A percentile compares a stretch with the other conserved stretches of the same genome.
phyloP scores from a whole-genome alignment of 2,329 filamentous ascomycete genomes.

The Ceratocystis cubensis region DNA sequence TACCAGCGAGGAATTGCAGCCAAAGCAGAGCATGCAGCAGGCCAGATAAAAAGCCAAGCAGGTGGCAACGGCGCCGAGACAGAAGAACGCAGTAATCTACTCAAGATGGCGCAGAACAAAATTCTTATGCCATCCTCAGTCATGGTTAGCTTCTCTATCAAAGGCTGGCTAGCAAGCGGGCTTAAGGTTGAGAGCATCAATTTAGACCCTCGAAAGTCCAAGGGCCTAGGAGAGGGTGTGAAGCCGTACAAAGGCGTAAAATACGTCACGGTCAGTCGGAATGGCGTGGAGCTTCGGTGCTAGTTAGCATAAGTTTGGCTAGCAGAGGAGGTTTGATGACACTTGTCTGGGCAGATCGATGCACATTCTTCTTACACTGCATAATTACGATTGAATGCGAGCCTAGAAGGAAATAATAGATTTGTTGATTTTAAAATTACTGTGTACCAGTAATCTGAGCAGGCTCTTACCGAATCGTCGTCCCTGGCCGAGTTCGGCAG shows the following conservation, averaged over 20 bases:
- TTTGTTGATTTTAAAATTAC: no score
- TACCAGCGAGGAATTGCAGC: slow-evolving; percentile 15
- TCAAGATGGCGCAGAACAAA: slow-evolving; percentile 54
- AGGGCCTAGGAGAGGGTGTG: slow-evolving; percentile 72
- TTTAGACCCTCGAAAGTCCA: slow-evolving; percentile 64
- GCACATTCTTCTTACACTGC: no score
- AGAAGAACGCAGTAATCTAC: slow-evolving; percentile 39
- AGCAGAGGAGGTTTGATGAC: no score
- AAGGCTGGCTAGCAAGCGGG: slow-evolving; percentile 56
- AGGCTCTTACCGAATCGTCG: no score
- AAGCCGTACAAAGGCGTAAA: slow-evolving; percentile 98
- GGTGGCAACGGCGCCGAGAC: not conserved
- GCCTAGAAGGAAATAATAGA: no score
- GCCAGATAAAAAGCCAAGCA: not conserved
- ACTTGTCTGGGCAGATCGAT: no score
- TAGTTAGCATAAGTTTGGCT: slow-evolving; percentile 24
- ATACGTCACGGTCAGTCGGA: slow-evolving; percentile 68
- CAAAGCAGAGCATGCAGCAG: slow-evolving; percentile 25
- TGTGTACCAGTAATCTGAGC: no score
- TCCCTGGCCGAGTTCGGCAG: no score
- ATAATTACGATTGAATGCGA: no score
- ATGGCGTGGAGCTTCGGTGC: slow-evolving; percentile 52
- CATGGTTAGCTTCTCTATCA: slow-evolving; percentile 57
- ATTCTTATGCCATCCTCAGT: slow-evolving; percentile 70
- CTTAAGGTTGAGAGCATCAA: slow-evolving; percentile 56